phyloP scores from a whole-genome alignment of 2,329 filamentous ascomycete species.

The Aspergillus jensenii region DNA sequence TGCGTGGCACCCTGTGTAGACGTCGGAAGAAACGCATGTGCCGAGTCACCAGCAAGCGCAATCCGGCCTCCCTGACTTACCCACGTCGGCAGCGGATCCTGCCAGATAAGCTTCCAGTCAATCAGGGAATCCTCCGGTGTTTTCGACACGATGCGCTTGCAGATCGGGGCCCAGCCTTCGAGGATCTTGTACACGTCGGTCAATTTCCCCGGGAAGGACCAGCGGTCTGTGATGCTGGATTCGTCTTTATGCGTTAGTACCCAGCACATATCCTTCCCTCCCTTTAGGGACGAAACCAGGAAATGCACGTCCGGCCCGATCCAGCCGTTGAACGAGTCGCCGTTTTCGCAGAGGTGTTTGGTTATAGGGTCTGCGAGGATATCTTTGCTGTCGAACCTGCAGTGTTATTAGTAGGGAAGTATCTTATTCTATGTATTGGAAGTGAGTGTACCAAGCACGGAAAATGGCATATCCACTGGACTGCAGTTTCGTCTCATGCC shows the following conservation, averaged over 20 bases:
- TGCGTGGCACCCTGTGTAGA: neutral
- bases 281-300: neutral
- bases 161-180: neutral
- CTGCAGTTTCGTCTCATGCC: neutral
- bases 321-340: neutral
- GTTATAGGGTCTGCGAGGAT: neutral
- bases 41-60: neutral
- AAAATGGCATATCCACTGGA: neutral
- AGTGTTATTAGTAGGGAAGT: neutral
- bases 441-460: neutral
- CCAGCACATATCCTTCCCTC: neutral
- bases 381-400: neutral
- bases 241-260: neutral
- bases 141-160: neutral
- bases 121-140: neutral
- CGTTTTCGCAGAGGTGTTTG: neutral
- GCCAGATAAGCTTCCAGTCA: neutral
- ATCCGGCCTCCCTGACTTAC: neutral
- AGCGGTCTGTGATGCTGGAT: neutral
- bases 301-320: neutral
- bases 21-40: neutral
- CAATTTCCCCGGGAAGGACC: neutral
- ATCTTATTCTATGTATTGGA: neutral
- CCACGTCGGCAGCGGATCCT: neutral
- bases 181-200: neutral